Conservation (phyloP, 2,329 filamentous ascomycete genomes). For the Fusarium continuum region DNA sequence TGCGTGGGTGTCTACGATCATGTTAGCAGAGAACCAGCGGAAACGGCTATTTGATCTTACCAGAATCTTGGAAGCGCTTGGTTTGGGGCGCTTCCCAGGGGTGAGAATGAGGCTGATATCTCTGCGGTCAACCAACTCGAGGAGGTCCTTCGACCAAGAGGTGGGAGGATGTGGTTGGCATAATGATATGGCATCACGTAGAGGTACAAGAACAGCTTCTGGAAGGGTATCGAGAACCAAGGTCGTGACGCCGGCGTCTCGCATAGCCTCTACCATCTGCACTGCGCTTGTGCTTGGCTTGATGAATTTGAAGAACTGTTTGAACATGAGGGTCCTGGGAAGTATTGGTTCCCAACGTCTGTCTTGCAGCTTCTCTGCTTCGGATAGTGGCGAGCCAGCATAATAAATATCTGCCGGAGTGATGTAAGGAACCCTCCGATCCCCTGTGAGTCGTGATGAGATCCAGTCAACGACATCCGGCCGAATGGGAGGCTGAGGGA, state of each 20-base stretch:
- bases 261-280: slow-evolving; percentile 78
- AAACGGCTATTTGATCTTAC: slow-evolving; percentile 46
- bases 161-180: slow-evolving; percentile 85
- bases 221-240: slow-evolving; percentile 83
- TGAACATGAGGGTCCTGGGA: slow-evolving; percentile 75
- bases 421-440: slow-evolving; percentile 50
- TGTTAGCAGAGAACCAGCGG: slow-evolving; percentile 38
- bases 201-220: slow-evolving; percentile 80
- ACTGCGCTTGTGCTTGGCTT: slow-evolving; percentile 60
- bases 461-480: slow-evolving; percentile 64
- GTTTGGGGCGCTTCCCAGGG: slow-evolving; percentile 47
- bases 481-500: slow-evolving; percentile 47
- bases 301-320: slow-evolving; percentile 70
- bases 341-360: slow-evolving; percentile 60
- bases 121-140: slow-evolving; percentile 80
- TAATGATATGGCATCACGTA: slow-evolving; percentile 84
- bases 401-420: slow-evolving; percentile 58
- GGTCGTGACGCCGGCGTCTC: slow-evolving; percentile 71
- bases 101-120: slow-evolving; percentile 77
- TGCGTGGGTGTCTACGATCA: slow-evolving; percentile 66
- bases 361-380: slow-evolving; percentile 49
- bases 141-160: slow-evolving; percentile 75
- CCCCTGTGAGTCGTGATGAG: slow-evolving; percentile 55
- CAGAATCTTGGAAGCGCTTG: slow-evolving; percentile 52
- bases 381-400: slow-evolving; percentile 48